phyloP scores from a whole-genome alignment of 1,284 basidiomycete genomes.

The Ceratobasidium papillatum region DNA sequence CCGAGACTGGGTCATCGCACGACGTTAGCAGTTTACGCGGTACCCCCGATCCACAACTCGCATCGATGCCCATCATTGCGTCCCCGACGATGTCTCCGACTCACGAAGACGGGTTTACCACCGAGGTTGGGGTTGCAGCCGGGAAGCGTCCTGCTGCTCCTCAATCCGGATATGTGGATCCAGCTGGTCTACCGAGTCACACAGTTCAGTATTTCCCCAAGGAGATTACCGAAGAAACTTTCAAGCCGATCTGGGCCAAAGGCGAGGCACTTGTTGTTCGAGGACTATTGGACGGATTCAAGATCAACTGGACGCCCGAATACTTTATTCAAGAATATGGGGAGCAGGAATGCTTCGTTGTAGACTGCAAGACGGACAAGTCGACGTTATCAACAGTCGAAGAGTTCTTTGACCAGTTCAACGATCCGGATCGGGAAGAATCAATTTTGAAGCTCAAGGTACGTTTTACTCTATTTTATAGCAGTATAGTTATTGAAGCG shows the following conservation, averaged over 20 bases:
- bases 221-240: conserved; percentile 67
- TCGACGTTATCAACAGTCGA: conserved; percentile 71
- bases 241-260: conserved; percentile 73
- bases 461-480: conserved; percentile 43
- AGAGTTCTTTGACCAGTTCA: conserved; percentile 84
- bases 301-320: conserved; percentile 80
- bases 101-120: conserved; percentile 14
- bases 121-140: neutral
- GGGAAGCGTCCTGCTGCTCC: conserved; percentile 53
- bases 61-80: conserved; percentile 9
- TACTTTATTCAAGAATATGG: conserved; percentile 79
- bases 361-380: conserved; percentile 79
- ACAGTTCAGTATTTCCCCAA: conserved; percentile 58
- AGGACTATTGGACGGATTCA: conserved; percentile 67
- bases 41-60: conserved; percentile 38
- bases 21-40: conserved; percentile 45
- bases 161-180: conserved; percentile 56
- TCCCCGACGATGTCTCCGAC: conserved; percentile 37
- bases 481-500: neutral
- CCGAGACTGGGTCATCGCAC: conserved; percentile 32
- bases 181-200: conserved; percentile 48
- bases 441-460: conserved; percentile 85
- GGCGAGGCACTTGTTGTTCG: conserved; percentile 83
- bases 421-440: conserved; percentile 64
- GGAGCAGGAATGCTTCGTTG: conserved; percentile 71